A percentile compares a stretch with the other conserved stretches of the same genome.
These are phyloP conservation scores for Moniliophthora roreri DNA, from an alignment of 1,284 basidiomycete genomes.

Conservation along the genomic window DNA sequence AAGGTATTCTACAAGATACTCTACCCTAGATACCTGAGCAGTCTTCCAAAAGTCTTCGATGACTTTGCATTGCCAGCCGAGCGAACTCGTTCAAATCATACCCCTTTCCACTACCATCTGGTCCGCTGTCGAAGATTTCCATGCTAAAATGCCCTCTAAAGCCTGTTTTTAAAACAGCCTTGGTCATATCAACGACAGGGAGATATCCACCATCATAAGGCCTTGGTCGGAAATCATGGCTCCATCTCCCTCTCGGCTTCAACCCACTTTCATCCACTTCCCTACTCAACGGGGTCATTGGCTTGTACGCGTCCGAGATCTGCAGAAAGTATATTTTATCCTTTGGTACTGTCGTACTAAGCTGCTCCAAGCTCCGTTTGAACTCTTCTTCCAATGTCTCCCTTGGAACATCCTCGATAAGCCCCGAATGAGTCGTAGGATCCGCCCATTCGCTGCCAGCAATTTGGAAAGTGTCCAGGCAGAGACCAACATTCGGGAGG, in stretches of 20 bases:
- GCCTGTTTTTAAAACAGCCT: background rate
- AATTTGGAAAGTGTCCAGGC: constrained; percentile 1
- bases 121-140: constrained; percentile 1
- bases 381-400: background rate
- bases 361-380: constrained; percentile 1
- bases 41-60: background rate
- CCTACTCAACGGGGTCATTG: background rate
- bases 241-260: constrained; percentile 1
- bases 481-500: background rate
- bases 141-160: constrained; percentile 1
- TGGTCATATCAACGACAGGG: background rate
- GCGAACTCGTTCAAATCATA: constrained; percentile 1
- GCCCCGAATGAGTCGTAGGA: constrained; percentile 1
- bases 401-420: constrained; percentile 2
- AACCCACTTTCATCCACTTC: background rate
- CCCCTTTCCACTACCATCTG: background rate
- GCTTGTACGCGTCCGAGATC: constrained; percentile 9
- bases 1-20: no score
- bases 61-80: background rate
- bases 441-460: constrained; percentile 1
- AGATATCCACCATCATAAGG: constrained; percentile 7
- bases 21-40: background rate
- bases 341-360: constrained; percentile 2
- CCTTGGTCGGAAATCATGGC: constrained; percentile 1
- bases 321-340: constrained; percentile 7